Percentiles rank a stretch among this genome's conserved stretches.
phyloP scores from a whole-genome alignment of 306 rosid species.

The Luffa acutangula region DNA sequence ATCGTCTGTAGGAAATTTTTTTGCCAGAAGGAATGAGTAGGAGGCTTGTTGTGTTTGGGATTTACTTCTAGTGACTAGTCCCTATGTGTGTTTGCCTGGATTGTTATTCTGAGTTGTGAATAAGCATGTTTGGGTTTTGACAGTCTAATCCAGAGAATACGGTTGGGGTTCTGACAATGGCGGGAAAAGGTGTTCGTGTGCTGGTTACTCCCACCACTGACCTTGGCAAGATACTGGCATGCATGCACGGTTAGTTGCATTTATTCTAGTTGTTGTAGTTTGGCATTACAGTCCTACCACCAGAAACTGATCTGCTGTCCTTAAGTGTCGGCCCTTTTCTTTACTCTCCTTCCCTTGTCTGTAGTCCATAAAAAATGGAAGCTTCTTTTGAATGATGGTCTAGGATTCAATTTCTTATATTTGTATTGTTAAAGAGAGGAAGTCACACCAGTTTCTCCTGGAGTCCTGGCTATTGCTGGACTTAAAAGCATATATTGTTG shows the following conservation, averaged over 20 bases:
- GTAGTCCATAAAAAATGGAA: background rate
- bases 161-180: conserved; percentile 91
- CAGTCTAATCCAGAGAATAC: conserved; percentile 95
- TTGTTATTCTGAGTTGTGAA: background rate
- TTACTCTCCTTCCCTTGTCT: background rate
- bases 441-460: background rate
- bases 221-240: conserved; percentile 82
- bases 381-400: background rate
- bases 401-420: background rate
- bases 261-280: background rate
- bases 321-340: background rate
- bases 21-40: background rate
- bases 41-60: background rate
- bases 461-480: background rate
- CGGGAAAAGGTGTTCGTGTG: conserved; percentile 85
- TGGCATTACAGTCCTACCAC: background rate
- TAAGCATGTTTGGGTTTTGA: background rate
- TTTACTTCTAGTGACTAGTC: background rate
- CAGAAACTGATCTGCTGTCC: background rate
- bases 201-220: conserved; percentile 88
- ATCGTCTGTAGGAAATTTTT: background rate
- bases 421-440: background rate
- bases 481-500: background rate
- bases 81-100: background rate
- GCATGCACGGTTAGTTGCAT: conserved; percentile 73